Evolutionary conservation across 2,329 filamentous ascomycete species (phyloP).

Genomic region (Zasmidium angulare): DNA sequence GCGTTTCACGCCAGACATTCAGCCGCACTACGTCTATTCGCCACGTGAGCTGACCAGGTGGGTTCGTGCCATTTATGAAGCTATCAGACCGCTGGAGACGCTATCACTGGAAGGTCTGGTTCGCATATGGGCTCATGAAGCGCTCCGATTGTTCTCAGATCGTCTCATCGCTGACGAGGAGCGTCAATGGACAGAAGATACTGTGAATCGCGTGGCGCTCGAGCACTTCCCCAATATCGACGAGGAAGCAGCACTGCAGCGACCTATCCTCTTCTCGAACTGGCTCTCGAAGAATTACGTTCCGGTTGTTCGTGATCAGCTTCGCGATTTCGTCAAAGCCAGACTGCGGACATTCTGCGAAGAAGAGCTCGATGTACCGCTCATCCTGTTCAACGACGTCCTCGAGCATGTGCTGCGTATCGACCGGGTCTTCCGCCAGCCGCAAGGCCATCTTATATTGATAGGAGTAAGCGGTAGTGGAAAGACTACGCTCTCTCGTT

Average conservation of each 20-base stretch:
- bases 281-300: slow-evolving; percentile 99
- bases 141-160: slow-evolving; percentile 93
- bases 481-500: slow-evolving; percentile 96
- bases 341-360: slow-evolving; percentile 98
- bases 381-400: slow-evolving; percentile 99
- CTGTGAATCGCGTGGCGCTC: slow-evolving; percentile 79
- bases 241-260: slow-evolving; percentile 80
- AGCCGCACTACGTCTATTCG: slow-evolving; percentile 98
- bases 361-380: slow-evolving; percentile 96
- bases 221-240: slow-evolving; percentile 96
- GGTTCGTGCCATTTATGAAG: slow-evolving; percentile 97
- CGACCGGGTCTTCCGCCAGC: slow-evolving; percentile 96
- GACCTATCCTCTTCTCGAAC: slow-evolving; percentile 96
- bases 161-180: slow-evolving; percentile 93
- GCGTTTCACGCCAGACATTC: slow-evolving; percentile 91
- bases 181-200: slow-evolving; percentile 89
- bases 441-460: slow-evolving; percentile 95
- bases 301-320: slow-evolving; percentile 89
- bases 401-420: slow-evolving; percentile 97
- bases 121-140: slow-evolving; percentile 97
- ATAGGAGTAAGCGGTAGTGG: slow-evolving; percentile 98
- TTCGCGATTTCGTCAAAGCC: slow-evolving; percentile 96
- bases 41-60: slow-evolving; percentile 96
- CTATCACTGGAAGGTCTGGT: slow-evolving; percentile 88
- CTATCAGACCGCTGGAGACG: slow-evolving; percentile 85